Base-by-base conservation (phyloP, 1,284 basidiomycete genomes). In the Ceratobasidium sp. region DNA sequence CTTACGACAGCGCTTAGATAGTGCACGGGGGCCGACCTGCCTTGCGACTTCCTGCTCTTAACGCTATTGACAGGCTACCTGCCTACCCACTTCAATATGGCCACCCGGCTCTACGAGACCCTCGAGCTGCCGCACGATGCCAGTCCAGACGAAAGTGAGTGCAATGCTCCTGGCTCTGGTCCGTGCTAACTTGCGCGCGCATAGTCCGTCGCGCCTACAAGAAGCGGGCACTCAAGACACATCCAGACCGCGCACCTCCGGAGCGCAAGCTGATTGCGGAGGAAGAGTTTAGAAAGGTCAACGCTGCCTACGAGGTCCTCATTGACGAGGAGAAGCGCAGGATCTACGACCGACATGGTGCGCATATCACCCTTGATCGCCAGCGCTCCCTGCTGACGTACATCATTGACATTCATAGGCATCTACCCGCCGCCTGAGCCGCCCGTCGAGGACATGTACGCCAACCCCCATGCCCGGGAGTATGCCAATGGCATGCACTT, bases 311-410 rank as follows among this genome's bases (percentile, higher is more conserved):
- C 76, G 87, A 89, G 79, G 84, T 89, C 15, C 80, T 89, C 61
- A 84, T 78, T 51, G 84, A 89, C 78, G 78, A 83, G 0, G 80
- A 84, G 56, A 88, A 83, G 56, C 85, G 88, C 32, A 81, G 81
- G 79, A 77, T 87, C n/a, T 94, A 94, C 82, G 93, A 94, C 81
- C 82, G 82, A 29, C 84, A 90, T 79, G 91, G 92, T 54, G 86
- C 46, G 71, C 54, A 46, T 32, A 19, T 44, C 40, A 46, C 40
- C 43, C 22, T 32, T 66, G 46, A 32, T 37, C 44, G 34, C 59
- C 22, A 25, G 34, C 46, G 43, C 71, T 61, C 4, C 6, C 29
- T 51, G 71, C 71, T 74, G 71, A 74, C 71, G 71, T 74, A 64
- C 37, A 74, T 65, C n/a, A 54, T 25, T 70, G 40, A 46, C 54